Percentiles rank a stretch among this genome's conserved stretches.
Evolutionary conservation across 192 early-diverging fungal genomes (phyloP).

Genomic region (Gonapodya prolifera): DNA sequence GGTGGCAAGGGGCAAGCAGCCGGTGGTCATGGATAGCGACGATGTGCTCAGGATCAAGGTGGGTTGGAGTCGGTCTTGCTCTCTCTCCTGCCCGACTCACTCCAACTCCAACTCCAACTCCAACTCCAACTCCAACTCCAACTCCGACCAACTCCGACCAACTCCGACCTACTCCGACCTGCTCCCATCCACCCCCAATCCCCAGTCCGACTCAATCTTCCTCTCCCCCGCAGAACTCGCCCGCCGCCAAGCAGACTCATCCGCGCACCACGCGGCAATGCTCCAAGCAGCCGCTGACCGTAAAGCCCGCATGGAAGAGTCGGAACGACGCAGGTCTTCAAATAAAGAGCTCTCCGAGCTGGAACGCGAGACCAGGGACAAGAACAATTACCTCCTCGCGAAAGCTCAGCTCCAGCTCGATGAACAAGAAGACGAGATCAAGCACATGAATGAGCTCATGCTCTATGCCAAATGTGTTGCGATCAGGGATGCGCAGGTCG

Average conservation of each 20-base stretch:
- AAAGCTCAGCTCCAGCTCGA: conserved; percentile 49
- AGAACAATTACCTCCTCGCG: conserved; percentile 37
- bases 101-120: background rate
- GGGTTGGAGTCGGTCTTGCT: background rate
- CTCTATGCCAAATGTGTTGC: conserved; percentile 51
- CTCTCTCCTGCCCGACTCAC: background rate
- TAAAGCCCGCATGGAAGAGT: conserved; percentile 35
- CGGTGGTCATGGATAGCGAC: conserved; percentile 6
- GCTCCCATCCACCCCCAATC: background rate
- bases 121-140: background rate
- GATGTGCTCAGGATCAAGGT: background rate
- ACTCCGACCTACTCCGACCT: too few species aligned
- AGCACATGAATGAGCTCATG: conserved; percentile 52
- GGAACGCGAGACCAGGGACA: conserved; percentile 37
- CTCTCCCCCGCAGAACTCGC: conserved; percentile 15
- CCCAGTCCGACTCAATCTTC: background rate
- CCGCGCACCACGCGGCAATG: conserved; percentile 14
- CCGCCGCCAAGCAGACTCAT: conserved; percentile 16
- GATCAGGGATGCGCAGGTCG: conserved; percentile 42
- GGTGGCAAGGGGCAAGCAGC: conserved; percentile 14
- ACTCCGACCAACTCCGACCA: too few species aligned
- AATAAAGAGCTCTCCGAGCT: conserved; percentile 34
- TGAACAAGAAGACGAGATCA: conserved; percentile 54
- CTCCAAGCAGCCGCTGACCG: conserved; percentile 27
- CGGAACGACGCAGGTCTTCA: conserved; percentile 25